phyloP scores from a whole-genome alignment of 768 basidiomycete species.

The Naganishia friedmannii region DNA sequence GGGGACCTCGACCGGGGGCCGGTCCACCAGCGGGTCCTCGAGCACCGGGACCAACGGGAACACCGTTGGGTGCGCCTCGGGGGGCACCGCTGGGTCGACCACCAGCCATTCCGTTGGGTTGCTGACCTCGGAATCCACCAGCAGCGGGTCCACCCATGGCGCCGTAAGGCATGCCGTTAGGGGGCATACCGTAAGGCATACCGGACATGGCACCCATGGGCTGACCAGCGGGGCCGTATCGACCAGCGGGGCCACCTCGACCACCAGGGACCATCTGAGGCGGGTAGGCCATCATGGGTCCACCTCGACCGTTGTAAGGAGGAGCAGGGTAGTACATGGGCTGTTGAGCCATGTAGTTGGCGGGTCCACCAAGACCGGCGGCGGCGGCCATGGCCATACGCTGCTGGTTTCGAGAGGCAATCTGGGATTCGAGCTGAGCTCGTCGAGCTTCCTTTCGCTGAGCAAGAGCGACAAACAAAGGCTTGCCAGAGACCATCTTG shows the following conservation, averaged over 20 bases:
- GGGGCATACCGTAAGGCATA: slow-evolving; percentile 64
- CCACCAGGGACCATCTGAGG: slow-evolving; percentile 59
- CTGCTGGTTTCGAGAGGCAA: slow-evolving; percentile 88
- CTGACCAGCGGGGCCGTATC: slow-evolving; percentile 69
- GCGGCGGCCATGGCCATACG: slow-evolving; percentile 93
- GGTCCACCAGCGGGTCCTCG: slow-evolving; percentile 54
- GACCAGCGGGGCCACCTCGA: slow-evolving; percentile 56
- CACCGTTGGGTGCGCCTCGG: slow-evolving; percentile 46
- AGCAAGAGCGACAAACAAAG: slow-evolving; percentile 95
- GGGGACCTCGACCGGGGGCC: slow-evolving; percentile 54
- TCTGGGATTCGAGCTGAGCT: slow-evolving; percentile 97
- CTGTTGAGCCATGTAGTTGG: slow-evolving; percentile 71
- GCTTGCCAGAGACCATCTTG: slow-evolving; percentile 98
- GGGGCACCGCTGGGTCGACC: slow-evolving; percentile 62
- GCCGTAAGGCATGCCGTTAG: slow-evolving; percentile 40
- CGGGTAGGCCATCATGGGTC: slow-evolving; percentile 67
- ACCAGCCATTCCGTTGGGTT: slow-evolving; percentile 39
- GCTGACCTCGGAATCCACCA: slow-evolving; percentile 36
- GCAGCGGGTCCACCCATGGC: slow-evolving; percentile 39
- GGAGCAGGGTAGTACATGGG: slow-evolving; percentile 80
- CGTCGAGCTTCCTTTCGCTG: slow-evolving; percentile 97
- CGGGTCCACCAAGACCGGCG: slow-evolving; percentile 65
- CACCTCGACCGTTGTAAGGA: slow-evolving; percentile 64
- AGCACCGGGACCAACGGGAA: slow-evolving; percentile 57
- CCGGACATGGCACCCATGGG: slow-evolving; percentile 60